phyloP scores from a whole-genome alignment of 1,284 basidiomycete species.

The Fereydounia khargensis region DNA sequence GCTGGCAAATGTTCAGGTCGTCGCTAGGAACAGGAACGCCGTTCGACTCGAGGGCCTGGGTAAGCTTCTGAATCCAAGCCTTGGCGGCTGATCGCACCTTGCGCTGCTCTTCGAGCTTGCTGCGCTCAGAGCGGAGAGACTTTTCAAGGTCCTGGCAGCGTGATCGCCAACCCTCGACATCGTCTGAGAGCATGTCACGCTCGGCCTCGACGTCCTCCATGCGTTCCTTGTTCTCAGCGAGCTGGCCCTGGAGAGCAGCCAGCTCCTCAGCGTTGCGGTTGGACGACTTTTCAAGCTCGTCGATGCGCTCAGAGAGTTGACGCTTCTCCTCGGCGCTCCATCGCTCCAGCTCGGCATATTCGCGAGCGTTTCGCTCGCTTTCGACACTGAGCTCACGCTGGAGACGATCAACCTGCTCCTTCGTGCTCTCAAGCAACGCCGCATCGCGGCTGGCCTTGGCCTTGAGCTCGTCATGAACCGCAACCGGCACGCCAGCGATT shows the following conservation, averaged over 20 bases:
- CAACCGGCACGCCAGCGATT: slow-evolving; percentile 24
- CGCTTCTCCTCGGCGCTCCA: slow-evolving; percentile 40
- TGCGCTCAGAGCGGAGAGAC: slow-evolving; percentile 36
- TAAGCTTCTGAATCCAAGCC: slow-evolving; percentile 37
- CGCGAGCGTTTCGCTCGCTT: slow-evolving; percentile 22
- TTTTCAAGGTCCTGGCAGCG: slow-evolving; percentile 50
- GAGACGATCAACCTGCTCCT: slow-evolving; percentile 37
- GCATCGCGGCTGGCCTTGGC: slow-evolving; percentile 33
- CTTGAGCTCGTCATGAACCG: slow-evolving; percentile 44
- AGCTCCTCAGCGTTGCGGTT: slow-evolving; percentile 8
- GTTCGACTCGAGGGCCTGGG: slow-evolving; percentile 19
- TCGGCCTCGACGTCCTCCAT: slow-evolving; percentile 47
- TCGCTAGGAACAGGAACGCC: slow-evolving; percentile 17
- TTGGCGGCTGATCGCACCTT: slow-evolving; percentile 26
- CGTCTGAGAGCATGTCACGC: slow-evolving; percentile 50
- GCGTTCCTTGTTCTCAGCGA: slow-evolving; percentile 14
- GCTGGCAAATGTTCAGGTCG: slow-evolving; percentile 17
- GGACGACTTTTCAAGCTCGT: slow-evolving; percentile 25
- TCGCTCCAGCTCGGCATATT: slow-evolving; percentile 43
- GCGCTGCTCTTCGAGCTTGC: slow-evolving; percentile 34
- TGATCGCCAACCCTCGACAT: slow-evolving; percentile 52
- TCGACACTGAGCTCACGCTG: slow-evolving; percentile 32
- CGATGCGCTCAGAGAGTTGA: slow-evolving; percentile 22
- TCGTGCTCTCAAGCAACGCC: slow-evolving; percentile 29
- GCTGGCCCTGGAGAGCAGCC: slow-evolving; percentile 14